Percentiles rank a stretch among this genome's conserved stretches.
Conservation (phyloP, 2,329 filamentous ascomycete species). For the Penicillium decumbens region DNA sequence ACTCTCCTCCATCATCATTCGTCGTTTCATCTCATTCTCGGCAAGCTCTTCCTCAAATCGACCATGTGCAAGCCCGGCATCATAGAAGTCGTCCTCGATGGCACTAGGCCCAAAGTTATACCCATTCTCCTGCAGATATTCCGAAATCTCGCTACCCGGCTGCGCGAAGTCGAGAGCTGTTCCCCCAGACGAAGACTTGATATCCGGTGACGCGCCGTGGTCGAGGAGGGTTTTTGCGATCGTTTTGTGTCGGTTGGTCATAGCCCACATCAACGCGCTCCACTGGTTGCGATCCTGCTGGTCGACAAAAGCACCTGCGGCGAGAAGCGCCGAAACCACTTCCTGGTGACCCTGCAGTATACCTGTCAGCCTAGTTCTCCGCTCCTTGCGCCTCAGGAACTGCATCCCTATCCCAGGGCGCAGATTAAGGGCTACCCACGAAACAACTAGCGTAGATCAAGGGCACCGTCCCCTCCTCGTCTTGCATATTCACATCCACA, state of each 20-base stretch:
- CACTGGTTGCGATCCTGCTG: slow-evolving; percentile 93
- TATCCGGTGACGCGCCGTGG: slow-evolving; percentile 89
- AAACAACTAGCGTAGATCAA: slow-evolving; percentile 98
- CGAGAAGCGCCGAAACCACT: slow-evolving; percentile 76
- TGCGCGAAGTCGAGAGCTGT: slow-evolving; percentile 95
- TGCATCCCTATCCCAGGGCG: not conserved
- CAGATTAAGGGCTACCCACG: slow-evolving; percentile 49
- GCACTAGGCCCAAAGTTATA: slow-evolving; percentile 56
- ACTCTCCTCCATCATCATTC: slow-evolving; percentile 98
- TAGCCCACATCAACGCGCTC: slow-evolving; percentile 99
- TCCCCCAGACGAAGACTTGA: slow-evolving; percentile 87
- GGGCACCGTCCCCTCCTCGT: slow-evolving; percentile 93
- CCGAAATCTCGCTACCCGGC: slow-evolving; percentile 92
- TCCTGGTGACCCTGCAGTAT: slow-evolving; percentile 70
- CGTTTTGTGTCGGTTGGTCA: slow-evolving; percentile 95
- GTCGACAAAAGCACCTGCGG: slow-evolving; percentile 83
- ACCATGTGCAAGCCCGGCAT: slow-evolving; percentile 84
- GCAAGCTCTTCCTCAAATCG: slow-evolving; percentile 96
- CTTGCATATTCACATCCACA: slow-evolving; percentile 79
- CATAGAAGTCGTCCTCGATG: slow-evolving; percentile 79
- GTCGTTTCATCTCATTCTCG: slow-evolving; percentile 87
- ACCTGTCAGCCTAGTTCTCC: not conserved
- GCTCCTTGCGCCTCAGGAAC: not conserved
- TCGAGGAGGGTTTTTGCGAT: slow-evolving; percentile 92
- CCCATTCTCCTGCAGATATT: slow-evolving; percentile 89